These are phyloP conservation scores for Centrapalus pauciflorus DNA, from an alignment of 129 eudicot species.

Conservation along the genomic window DNA sequence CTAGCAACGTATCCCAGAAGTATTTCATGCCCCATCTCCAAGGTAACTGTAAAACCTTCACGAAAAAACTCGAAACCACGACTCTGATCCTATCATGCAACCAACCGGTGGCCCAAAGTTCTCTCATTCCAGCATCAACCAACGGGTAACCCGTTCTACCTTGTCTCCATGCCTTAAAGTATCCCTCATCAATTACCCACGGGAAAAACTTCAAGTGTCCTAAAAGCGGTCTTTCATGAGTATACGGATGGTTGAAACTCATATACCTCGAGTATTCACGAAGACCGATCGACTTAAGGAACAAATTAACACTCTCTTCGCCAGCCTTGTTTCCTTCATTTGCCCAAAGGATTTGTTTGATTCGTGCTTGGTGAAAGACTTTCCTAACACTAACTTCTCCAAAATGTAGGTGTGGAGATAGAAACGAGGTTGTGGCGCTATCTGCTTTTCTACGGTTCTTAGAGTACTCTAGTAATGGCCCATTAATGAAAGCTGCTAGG, in stretches of 20 bases:
- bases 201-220: conserved; percentile 91
- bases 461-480: conserved; percentile 74
- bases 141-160: conserved; percentile 98
- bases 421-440: conserved; percentile 87
- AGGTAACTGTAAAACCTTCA: conserved; percentile 90
- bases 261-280: conserved; percentile 93
- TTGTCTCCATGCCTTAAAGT: conserved; percentile 96
- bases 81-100: conserved; percentile 87
- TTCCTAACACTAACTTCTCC: conserved; percentile 95
- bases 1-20: conserved; percentile 94
- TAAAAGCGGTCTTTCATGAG: conserved; percentile 89
- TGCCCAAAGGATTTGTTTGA: conserved; percentile 82
- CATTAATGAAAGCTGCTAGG: conserved; percentile 69
- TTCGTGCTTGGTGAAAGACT: conserved; percentile 84
- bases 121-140: conserved; percentile 99
- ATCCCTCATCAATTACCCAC: conserved; percentile 74
- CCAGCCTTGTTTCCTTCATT: conserved; percentile 86
- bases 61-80: conserved; percentile 93
- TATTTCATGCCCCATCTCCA: conserved; percentile 99
- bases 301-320: conserved; percentile 87
- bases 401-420: conserved; percentile 92
- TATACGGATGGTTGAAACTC: conserved; percentile 90
- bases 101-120: conserved; percentile 98
- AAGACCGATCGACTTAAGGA: conserved; percentile 88
- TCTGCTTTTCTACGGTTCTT: conserved; percentile 80